Percentiles rank a stretch among this genome's conserved stretches.
Conservation (phyloP, 2,329 filamentous ascomycete genomes). For the Claviceps sp. region DNA sequence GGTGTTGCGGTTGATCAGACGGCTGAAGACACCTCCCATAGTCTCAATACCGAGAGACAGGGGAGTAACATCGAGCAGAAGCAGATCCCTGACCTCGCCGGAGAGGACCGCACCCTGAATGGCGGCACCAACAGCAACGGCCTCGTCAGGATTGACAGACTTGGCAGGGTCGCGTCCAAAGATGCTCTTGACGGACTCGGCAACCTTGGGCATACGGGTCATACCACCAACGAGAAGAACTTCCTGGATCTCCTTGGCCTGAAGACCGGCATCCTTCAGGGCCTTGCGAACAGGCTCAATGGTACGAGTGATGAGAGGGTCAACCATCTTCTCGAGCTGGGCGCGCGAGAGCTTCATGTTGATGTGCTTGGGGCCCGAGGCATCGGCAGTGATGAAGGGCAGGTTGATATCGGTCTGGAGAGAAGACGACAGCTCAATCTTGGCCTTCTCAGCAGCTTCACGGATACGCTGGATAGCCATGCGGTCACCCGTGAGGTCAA, state of each 20-base stretch:
- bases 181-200: constrained; percentile 89
- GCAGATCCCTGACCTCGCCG: constrained; percentile 90
- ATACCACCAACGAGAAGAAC: constrained; percentile 97
- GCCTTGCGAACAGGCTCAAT: constrained; percentile 92
- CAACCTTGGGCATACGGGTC: constrained; percentile 99
- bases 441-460: constrained; percentile 97
- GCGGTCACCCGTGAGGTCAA: constrained; percentile 82
- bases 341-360: constrained; percentile 86
- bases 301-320: constrained; percentile 74
- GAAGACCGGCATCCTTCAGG: constrained; percentile 84
- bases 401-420: constrained; percentile 96
- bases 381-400: constrained; percentile 94
- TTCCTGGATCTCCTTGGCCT: constrained; percentile 91
- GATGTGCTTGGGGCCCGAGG: constrained; percentile 95
- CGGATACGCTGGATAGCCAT: constrained; percentile 99
- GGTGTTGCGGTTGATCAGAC: constrained; percentile 97
- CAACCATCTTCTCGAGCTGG: constrained; percentile 87
- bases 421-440: constrained; percentile 95
- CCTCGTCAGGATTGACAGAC: constrained; percentile 97
- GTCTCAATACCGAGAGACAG: constrained; percentile 98
- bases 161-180: constrained; percentile 95
- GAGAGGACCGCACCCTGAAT: constrained; percentile 95
- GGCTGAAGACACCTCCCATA: constrained; percentile 92
- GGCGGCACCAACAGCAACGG: constrained; percentile 92
- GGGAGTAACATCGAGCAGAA: constrained; percentile 90